Evolutionary conservation across 139 green algal genomes (phyloP), one percentile per base, ranked within the genome.

Genomic region (Astrephomene gubernaculifera): DNA sequence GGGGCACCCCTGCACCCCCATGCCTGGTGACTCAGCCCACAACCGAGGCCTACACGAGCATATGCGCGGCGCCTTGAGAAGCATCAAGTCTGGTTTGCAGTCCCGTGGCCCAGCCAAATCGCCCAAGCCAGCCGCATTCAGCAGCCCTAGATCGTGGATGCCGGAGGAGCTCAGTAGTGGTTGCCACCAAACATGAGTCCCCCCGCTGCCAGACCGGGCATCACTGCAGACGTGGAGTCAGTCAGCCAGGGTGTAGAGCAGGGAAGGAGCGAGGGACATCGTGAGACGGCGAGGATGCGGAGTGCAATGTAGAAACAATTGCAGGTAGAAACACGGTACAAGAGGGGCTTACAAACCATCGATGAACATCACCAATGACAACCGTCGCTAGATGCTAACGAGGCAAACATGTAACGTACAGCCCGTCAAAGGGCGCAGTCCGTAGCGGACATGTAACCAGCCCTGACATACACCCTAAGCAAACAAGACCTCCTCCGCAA

Each of bases 181-280:
- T 12, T 41, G 29, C 33, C 41, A 29, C 76, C 76, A n/a, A 61
- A 72, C n/a, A 72, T 63, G 1, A 83, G 74, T 54, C 74, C 74
- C 1, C 12, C 54, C 6, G 45, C 72, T 6, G 45, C 38, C 38
- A 83, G 60, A 7, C 76, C 76, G 53, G 74, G 74, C 74, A 82
- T 82, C 43, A 54, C 74, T 82, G 74, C 53, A 64, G 4, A 14
- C 31, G 25, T 17, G 52, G 31, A 22, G 31, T 29, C 17, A 60
- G 17, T 27, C 63, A 39, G 8, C 61, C 27, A 69, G n/a, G 61
- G 61, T 65, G 17, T 65, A 33, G 57, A 22, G 57, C 57, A 22
- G 57, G 24, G n/a, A 27, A 22, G 57, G 57, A 65, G 57, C 49
- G 49, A 57, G 12, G 49, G 49, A 17, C 49, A 17, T 12, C 49